phyloP scores from a whole-genome alignment of 768 basidiomycete species.

The Naganishia onofrii region DNA sequence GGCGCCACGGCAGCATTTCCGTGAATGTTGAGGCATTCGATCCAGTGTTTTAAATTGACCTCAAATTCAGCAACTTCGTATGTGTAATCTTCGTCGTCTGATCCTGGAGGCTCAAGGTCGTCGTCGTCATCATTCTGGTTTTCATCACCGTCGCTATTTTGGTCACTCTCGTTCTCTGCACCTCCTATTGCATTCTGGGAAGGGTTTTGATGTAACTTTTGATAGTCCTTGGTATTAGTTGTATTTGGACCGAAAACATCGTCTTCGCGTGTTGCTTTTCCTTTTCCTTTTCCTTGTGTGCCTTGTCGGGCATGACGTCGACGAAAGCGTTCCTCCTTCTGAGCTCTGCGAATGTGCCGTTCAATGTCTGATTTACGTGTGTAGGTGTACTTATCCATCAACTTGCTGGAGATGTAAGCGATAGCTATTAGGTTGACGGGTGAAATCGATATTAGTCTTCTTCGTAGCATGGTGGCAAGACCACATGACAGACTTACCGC shows the following conservation, averaged over 20 bases:
- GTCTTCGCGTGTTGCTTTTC: background rate
- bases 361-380: slow-evolving; percentile 31
- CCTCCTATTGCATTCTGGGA: background rate
- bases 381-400: slow-evolving; percentile 79
- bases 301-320: background rate
- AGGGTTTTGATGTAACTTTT: background rate
- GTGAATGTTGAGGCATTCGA: slow-evolving; percentile 91
- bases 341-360: slow-evolving; percentile 3
- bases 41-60: slow-evolving; percentile 74
- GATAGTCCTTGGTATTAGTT: background rate
- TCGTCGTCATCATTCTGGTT: slow-evolving; percentile 48
- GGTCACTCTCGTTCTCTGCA: slow-evolving; percentile 44
- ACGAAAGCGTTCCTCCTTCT: slow-evolving; percentile 6
- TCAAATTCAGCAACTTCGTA: slow-evolving; percentile 59
- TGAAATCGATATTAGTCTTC: background rate
- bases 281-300: slow-evolving; percentile 2
- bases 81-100: slow-evolving; percentile 15
- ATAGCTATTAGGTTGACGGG: slow-evolving; percentile 59
- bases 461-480: background rate
- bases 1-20: slow-evolving; percentile 62
- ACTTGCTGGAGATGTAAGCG: slow-evolving; percentile 71
- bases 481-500: slow-evolving; percentile 61
- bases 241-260: slow-evolving; percentile 6
- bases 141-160: slow-evolving; percentile 43
- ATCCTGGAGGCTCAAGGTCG: slow-evolving; percentile 50